Percentiles rank a stretch among this genome's conserved stretches.
Evolutionary conservation across 2,329 filamentous ascomycete species (phyloP).

Genomic region (Apiospora saccharicola): DNA sequence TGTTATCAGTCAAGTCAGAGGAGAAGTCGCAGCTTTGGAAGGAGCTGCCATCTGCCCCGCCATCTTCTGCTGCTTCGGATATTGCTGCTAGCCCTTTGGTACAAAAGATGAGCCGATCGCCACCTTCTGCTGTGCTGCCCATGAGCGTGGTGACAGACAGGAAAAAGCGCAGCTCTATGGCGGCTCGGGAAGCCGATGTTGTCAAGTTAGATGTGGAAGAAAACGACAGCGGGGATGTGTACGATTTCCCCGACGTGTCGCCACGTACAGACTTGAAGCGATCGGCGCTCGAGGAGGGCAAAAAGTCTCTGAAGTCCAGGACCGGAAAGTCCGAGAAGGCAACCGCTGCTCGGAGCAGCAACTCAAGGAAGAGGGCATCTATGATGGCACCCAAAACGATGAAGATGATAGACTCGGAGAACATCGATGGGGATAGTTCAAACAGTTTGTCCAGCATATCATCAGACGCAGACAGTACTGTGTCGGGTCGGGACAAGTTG

Average conservation of each 20-base stretch:
- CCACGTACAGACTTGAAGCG: slow-evolving; percentile 42
- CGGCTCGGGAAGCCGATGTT: slow-evolving; percentile 40
- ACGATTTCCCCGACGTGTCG: slow-evolving; percentile 61
- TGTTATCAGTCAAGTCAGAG: slow-evolving; percentile 45
- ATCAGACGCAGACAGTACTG: slow-evolving; percentile 37
- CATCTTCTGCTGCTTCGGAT: slow-evolving; percentile 30
- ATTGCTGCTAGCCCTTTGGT: slow-evolving; percentile 51
- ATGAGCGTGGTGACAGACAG: slow-evolving; percentile 47
- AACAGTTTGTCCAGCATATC: slow-evolving; percentile 36
- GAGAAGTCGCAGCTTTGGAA: slow-evolving; percentile 45
- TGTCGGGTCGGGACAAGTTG: slow-evolving; percentile 39
- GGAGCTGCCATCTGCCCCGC: slow-evolving; percentile 34
- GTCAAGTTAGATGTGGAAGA: slow-evolving; percentile 36
- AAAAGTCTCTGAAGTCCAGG: slow-evolving; percentile 40
- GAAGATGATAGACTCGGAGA: slow-evolving; percentile 38
- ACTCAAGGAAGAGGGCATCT: slow-evolving; percentile 50
- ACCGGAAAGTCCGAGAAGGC: slow-evolving; percentile 40
- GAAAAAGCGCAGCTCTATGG: slow-evolving; percentile 48
- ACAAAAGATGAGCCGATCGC: slow-evolving; percentile 44
- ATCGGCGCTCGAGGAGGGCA: slow-evolving; percentile 27
- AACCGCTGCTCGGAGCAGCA: slow-evolving; percentile 26
- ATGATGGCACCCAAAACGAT: slow-evolving; percentile 50
- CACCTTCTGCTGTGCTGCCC: slow-evolving; percentile 40
- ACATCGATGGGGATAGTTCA: slow-evolving; percentile 43
- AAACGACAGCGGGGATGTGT: slow-evolving; percentile 50